A percentile compares a stretch with the other conserved stretches of the same genome.
Conservation (phyloP, 2,329 filamentous ascomycete species). For the Plenodomus biglobosus region DNA sequence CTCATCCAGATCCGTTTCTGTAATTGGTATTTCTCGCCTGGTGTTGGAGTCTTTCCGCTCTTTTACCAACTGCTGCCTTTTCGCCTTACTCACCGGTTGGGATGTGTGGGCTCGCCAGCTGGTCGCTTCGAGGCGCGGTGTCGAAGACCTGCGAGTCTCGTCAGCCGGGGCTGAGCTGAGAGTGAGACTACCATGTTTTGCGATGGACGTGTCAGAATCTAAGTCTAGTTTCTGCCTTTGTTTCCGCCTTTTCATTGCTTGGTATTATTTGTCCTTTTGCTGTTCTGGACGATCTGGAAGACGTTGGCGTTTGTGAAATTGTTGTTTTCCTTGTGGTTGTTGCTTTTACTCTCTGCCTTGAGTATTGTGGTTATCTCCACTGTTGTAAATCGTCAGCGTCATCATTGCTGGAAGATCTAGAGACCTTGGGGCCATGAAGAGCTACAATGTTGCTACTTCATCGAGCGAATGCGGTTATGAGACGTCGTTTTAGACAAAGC, state of each 20-base stretch:
- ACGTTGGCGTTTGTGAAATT: neutral
- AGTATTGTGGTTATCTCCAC: neutral
- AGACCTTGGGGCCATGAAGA: neutral
- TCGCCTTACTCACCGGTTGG: too few relatives aligned
- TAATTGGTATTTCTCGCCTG: too few relatives aligned
- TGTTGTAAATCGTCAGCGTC: neutral
- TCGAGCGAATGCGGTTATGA: neutral
- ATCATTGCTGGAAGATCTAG: neutral
- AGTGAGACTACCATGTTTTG: neutral
- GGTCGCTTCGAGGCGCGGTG: too few relatives aligned
- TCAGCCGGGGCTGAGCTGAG: neutral
- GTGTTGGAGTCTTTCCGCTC: too few relatives aligned
- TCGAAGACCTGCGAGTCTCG: neutral
- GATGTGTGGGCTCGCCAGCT: too few relatives aligned
- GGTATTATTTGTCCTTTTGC: neutral
- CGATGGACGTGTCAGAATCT: conserved; percentile 1
- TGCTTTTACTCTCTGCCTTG: neutral
- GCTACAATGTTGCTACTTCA: neutral
- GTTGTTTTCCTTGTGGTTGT: neutral
- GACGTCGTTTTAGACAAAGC: neutral
- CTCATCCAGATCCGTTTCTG: too few relatives aligned
- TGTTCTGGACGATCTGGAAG: neutral
- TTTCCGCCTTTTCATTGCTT: neutral
- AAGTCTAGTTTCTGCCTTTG: neutral
- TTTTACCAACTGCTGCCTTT: too few relatives aligned